Evolutionary conservation across 495 filamentous ascomycete species (phyloP).

Genomic region (Articulospora tetracladia): DNA sequence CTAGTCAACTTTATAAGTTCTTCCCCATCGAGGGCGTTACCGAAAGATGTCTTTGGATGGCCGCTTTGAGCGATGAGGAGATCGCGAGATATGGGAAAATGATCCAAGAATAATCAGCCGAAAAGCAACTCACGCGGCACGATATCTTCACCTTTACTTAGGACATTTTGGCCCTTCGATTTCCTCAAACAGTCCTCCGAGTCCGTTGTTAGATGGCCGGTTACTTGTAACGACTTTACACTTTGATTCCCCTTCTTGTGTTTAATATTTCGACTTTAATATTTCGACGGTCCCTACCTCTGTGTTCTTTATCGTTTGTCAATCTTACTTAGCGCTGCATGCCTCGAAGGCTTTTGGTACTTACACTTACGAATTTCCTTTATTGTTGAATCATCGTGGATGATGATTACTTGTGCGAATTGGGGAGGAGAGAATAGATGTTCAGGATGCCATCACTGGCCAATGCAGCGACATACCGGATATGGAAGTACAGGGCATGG

Average conservation of each 20-base stretch:
- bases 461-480: background rate
- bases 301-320: background rate
- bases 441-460: background rate
- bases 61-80: conserved; percentile 79
- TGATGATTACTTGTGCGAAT: background rate
- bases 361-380: conserved; percentile 15
- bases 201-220: conserved; percentile 3
- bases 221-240: conserved; percentile 13
- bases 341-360: conserved; percentile 1
- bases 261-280: conserved; percentile 10
- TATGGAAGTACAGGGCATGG: background rate
- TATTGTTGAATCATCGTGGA: background rate
- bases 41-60: conserved; percentile 93
- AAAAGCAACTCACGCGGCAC: background rate
- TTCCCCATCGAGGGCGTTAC: conserved; percentile 81
- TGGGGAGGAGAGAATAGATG: background rate
- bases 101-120: conserved; percentile 21
- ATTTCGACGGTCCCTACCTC: conserved; percentile 12
- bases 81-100: conserved; percentile 45
- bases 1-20: conserved; percentile 85
- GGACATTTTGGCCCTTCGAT: background rate
- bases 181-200: background rate
- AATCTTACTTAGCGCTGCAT: background rate
- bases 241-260: conserved; percentile 12
- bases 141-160: background rate